These are phyloP conservation scores for Cercospora nicotianae DNA, from an alignment of 2,329 filamentous ascomycete genomes.

Conservation along the genomic window DNA sequence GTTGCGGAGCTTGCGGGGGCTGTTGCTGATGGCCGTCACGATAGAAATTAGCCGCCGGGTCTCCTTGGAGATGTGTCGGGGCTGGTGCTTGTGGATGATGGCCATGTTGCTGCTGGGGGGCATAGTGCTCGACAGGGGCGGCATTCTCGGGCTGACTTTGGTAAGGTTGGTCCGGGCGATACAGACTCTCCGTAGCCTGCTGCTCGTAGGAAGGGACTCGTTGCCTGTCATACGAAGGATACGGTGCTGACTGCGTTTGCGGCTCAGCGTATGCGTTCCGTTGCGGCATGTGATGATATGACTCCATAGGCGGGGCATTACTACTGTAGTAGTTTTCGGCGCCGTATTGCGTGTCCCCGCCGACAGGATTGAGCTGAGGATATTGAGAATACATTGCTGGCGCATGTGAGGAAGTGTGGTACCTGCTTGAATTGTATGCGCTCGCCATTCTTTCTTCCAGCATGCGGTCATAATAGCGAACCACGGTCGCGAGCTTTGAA, in stretches of 20 bases:
- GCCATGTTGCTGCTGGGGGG: conserved; percentile 21
- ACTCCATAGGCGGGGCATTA: conserved; percentile 54
- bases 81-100: conserved; percentile 38
- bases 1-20: conserved; percentile 13
- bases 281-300: conserved; percentile 39
- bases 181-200: conserved; percentile 35
- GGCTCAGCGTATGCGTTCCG: conserved; percentile 39
- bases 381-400: conserved; percentile 60
- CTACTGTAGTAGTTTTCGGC: conserved; percentile 82
- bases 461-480: conserved; percentile 97
- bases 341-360: conserved; percentile 49
- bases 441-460: conserved; percentile 91
- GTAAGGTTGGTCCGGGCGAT: conserved; percentile 38
- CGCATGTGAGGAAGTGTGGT: conserved; percentile 40
- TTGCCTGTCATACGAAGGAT: conserved; percentile 37
- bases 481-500: conserved; percentile 91
- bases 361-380: conserved; percentile 63
- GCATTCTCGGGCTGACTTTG: conserved; percentile 25
- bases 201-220: conserved; percentile 26
- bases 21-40: conserved; percentile 44
- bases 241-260: conserved; percentile 42
- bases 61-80: conserved; percentile 39
- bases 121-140: background rate
- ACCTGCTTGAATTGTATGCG: conserved; percentile 77
- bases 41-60: conserved; percentile 61